Evolutionary conservation across 2,329 filamentous ascomycete genomes (phyloP).

Genomic region (Parastagonospora nodorum): DNA sequence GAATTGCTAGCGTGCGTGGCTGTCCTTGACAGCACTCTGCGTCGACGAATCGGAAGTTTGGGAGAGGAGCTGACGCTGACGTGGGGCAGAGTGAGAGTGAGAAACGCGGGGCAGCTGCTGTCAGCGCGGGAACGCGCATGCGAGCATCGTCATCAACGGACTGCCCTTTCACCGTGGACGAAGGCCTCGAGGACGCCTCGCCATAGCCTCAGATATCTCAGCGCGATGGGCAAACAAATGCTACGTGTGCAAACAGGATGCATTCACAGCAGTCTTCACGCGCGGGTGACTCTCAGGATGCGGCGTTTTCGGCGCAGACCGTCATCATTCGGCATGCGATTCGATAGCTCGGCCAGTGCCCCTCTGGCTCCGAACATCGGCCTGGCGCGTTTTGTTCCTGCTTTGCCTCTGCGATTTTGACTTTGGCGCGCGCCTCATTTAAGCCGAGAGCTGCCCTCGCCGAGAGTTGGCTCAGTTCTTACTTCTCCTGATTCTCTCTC

Average conservation of each 20-base stretch:
- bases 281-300: neutral
- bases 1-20: too few species aligned
- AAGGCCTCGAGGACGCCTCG: too few species aligned
- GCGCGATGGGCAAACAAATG: neutral
- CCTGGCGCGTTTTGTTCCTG: constrained; percentile 28
- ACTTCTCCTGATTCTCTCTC: neutral
- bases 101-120: constrained; percentile 21
- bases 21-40: neutral
- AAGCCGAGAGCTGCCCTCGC: constrained; percentile 18
- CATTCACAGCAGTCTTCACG: neutral
- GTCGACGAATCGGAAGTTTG: constrained; percentile 18
- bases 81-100: constrained; percentile 8
- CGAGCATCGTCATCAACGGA: constrained; percentile 18
- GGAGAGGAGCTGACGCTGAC: constrained; percentile 18
- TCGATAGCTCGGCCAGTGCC: constrained; percentile 21
- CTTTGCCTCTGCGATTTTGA: constrained; percentile 32
- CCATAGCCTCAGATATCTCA: neutral
- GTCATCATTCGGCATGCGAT: constrained; percentile 33
- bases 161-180: neutral
- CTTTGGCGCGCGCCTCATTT: constrained; percentile 31
- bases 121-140: constrained; percentile 2
- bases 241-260: neutral
- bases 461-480: neutral
- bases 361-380: constrained; percentile 39
- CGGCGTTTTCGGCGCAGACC: constrained; percentile 14